Evolutionary conservation across 768 basidiomycete genomes (phyloP).

Genomic region (Suillus plorans): DNA sequence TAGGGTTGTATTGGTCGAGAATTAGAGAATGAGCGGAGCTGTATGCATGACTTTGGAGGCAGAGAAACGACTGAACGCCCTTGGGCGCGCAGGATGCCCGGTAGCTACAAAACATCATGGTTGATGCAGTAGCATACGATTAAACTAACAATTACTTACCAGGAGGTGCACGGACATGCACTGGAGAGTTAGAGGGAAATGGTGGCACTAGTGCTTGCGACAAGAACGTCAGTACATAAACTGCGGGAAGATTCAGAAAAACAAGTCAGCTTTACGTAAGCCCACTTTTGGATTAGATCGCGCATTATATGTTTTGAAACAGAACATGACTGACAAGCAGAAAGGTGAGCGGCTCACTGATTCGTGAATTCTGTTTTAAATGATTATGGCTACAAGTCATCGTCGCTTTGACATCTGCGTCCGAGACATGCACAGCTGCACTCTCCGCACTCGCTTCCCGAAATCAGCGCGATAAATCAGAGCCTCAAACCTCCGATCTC

Average conservation of each 20-base stretch:
- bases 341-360: slow-evolving; percentile 29
- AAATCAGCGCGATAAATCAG: background rate
- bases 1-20: slow-evolving; percentile 17
- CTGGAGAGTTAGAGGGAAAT: slow-evolving; percentile 1
- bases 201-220: background rate
- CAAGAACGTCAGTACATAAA: background rate
- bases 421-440: slow-evolving; percentile 23
- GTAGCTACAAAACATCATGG: slow-evolving; percentile 24
- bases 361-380: background rate
- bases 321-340: slow-evolving; percentile 39
- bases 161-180: slow-evolving; percentile 13
- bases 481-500: slow-evolving; percentile 26
- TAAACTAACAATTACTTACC: slow-evolving; percentile 8
- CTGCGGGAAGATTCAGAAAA: slow-evolving; percentile 4
- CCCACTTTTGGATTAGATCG: background rate
- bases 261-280: slow-evolving; percentile 18
- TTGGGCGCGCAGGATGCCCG: slow-evolving; percentile 36
- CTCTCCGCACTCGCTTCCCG: slow-evolving; percentile 9
- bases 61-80: slow-evolving; percentile 15
- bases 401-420: slow-evolving; percentile 12
- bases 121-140: background rate
- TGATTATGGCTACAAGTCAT: slow-evolving; percentile 11
- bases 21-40: slow-evolving; percentile 17
- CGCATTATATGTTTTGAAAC: background rate
- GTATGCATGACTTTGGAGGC: slow-evolving; percentile 9